These are phyloP conservation scores for Phytopythium boreale DNA, from an alignment of 352 stramenopile species.

Conservation along the genomic window DNA sequence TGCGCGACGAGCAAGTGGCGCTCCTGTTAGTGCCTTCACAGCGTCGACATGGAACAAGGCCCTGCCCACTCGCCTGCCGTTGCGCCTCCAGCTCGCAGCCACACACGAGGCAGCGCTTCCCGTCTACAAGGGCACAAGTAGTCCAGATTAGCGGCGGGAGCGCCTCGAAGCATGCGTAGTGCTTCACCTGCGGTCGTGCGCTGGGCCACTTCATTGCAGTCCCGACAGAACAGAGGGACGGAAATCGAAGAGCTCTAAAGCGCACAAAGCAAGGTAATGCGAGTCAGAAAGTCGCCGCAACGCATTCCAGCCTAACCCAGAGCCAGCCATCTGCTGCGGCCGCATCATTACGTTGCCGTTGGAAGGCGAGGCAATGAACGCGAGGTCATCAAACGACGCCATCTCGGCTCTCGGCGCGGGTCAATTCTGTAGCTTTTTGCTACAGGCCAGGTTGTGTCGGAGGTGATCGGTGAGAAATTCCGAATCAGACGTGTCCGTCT, in stretches of 20 bases:
- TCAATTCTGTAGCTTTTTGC: too few relatives aligned
- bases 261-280: not conserved
- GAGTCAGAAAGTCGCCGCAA: not conserved
- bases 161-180: too few relatives aligned
- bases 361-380: constrained; percentile 34
- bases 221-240: constrained; percentile 41
- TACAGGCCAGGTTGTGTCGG: too few relatives aligned
- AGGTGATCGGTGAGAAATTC: too few relatives aligned
- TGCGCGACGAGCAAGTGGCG: not conserved
- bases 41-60: not conserved
- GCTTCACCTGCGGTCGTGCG: constrained; percentile 42
- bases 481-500: too few relatives aligned
- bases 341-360: not conserved
- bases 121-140: constrained; percentile 39
- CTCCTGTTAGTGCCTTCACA: too few relatives aligned
- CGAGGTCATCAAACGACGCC: constrained; percentile 73
- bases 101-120: constrained; percentile 63
- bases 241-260: not conserved
- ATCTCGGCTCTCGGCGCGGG: constrained; percentile 16
- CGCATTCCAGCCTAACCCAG: not conserved
- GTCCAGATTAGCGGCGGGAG: too few relatives aligned
- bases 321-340: not conserved
- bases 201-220: constrained; percentile 59
- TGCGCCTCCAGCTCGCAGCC: constrained; percentile 47
- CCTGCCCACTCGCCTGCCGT: constrained; percentile 7